Conservation (phyloP, 176 grass and related monocot species). For the Avena sativa region DNA sequence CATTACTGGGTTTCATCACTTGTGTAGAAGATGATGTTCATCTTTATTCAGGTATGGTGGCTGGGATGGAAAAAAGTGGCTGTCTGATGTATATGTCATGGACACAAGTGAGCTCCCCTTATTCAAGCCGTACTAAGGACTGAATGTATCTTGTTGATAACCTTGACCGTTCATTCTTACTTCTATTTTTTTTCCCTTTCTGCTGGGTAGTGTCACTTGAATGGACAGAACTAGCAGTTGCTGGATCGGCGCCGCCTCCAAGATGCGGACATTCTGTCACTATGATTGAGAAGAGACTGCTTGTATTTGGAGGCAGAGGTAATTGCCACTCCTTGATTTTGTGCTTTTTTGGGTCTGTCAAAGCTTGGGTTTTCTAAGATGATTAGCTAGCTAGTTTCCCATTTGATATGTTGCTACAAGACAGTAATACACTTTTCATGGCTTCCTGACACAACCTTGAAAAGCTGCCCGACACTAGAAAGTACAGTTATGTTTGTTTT, state of each 20-base stretch:
- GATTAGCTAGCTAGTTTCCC: neutral
- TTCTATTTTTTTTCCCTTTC: conserved; percentile 4
- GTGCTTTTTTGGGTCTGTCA: neutral
- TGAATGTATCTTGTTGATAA: conserved; percentile 29
- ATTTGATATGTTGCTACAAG: neutral
- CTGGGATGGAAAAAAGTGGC: conserved; percentile 98
- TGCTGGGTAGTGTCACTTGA: conserved; percentile 75
- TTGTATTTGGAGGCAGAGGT: conserved; percentile 98
- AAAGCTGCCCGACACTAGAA: neutral
- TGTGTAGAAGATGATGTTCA: conserved; percentile 18
- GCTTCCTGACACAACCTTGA: neutral
- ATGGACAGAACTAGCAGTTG: conserved; percentile 85
- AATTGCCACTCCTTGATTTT: conserved; percentile 33
- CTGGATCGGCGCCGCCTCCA: conserved; percentile 73
- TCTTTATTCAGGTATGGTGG: conserved; percentile 78
- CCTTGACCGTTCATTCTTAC: conserved; percentile 15
- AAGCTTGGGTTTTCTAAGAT: neutral
- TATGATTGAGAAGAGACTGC: conserved; percentile 95
- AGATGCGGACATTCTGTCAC: conserved; percentile 95
- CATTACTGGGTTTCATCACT: neutral
- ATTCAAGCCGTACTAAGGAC: conserved; percentile 11
- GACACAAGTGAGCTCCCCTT: conserved; percentile 81
- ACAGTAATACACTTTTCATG: neutral
- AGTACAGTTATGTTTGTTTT: conserved; percentile 10
- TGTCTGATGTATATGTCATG: conserved; percentile 95